phyloP scores from a whole-genome alignment of 257 asterid genomes.

The Prunella vulgaris region DNA sequence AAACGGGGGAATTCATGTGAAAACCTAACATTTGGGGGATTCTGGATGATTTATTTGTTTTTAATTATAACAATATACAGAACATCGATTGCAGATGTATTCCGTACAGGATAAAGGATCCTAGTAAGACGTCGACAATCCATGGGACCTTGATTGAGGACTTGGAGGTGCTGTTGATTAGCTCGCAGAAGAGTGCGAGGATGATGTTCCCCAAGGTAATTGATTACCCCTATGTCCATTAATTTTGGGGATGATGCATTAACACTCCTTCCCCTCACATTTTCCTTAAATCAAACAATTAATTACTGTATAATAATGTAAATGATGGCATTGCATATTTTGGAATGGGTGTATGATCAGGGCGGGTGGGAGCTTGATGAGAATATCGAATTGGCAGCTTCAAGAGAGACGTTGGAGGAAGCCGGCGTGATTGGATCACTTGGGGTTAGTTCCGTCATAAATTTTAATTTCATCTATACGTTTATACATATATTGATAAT shows the following conservation, averaged over 20 bases:
- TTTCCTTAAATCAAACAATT: not conserved
- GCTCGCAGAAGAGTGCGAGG: constrained; percentile 71
- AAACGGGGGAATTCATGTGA: no score
- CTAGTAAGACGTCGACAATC: constrained; percentile 22
- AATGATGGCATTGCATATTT: constrained; percentile 13
- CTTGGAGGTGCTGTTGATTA: constrained; percentile 69
- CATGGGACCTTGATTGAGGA: constrained; percentile 39
- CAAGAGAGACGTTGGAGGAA: constrained; percentile 81
- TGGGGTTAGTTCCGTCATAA: constrained; percentile 38
- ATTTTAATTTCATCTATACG: not conserved
- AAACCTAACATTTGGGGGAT: no score
- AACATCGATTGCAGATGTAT: constrained; percentile 56
- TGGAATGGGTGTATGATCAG: constrained; percentile 21
- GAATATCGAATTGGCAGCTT: constrained; percentile 71
- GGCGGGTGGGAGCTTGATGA: constrained; percentile 96
- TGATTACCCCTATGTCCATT: not conserved
- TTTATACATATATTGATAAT: not conserved
- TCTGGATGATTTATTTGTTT: not conserved
- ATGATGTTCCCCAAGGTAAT: constrained; percentile 93
- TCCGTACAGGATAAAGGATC: constrained; percentile 53
- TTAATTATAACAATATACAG: not conserved
- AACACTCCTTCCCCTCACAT: no score
- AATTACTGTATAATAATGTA: not conserved
- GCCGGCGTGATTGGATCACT: constrained; percentile 74
- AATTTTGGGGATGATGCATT: not conserved